Conservation (phyloP, 1,284 basidiomycete species). For the Termitomyces sp. region DNA sequence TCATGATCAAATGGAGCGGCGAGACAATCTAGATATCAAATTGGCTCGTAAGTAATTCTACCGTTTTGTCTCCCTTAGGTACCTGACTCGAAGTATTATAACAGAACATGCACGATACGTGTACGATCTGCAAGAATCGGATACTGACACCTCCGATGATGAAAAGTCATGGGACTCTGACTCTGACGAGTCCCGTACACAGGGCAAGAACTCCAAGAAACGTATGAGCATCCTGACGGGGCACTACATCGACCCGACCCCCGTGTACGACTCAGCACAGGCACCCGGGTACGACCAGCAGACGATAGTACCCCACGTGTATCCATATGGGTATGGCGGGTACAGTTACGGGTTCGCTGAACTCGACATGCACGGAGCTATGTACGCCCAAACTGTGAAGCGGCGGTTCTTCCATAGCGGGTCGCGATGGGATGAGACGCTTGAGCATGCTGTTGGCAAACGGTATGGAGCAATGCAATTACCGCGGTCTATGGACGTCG, state of each 20-base stretch:
- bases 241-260: conserved; percentile 43
- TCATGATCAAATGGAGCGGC: conserved; percentile 39
- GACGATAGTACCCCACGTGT: not conserved
- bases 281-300: conserved; percentile 3
- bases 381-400: conserved; percentile 25
- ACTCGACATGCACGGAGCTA: conserved; percentile 11
- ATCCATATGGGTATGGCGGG: conserved; percentile 11
- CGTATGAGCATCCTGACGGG: conserved; percentile 68
- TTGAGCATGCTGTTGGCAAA: conserved; percentile 20
- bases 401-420: conserved; percentile 57
- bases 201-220: conserved; percentile 32
- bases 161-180: conserved; percentile 46
- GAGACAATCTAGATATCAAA: conserved; percentile 59
- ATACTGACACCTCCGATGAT: conserved; percentile 43
- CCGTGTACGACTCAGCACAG: conserved; percentile 23
- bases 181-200: conserved; percentile 33
- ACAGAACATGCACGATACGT: conserved; percentile 61
- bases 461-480: conserved; percentile 14
- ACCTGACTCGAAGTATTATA: not conserved
- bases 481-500: conserved; percentile 12
- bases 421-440: conserved; percentile 26
- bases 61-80: not conserved
- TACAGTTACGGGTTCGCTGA: conserved; percentile 10
- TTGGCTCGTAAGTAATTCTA: conserved; percentile 59
- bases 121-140: conserved; percentile 54